These are phyloP conservation scores for Davidsoniella virescens DNA, from an alignment of 2,329 filamentous ascomycete genomes.

Conservation along the genomic window DNA sequence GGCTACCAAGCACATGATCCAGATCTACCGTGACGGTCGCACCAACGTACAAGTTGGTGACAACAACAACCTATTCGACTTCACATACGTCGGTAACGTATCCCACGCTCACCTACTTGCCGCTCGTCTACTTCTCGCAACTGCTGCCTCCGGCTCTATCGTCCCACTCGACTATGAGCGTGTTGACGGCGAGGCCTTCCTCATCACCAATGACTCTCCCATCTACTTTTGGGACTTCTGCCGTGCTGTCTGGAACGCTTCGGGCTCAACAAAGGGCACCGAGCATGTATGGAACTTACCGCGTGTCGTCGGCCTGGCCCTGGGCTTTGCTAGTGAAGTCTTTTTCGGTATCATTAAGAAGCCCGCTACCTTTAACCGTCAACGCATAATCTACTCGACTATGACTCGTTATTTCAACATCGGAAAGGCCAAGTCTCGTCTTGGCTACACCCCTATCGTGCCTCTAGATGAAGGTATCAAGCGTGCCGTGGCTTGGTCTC, in stretches of 20 bases:
- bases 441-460: conserved; percentile 55
- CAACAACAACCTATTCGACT: conserved; percentile 47
- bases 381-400: conserved; percentile 48
- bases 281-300: conserved; percentile 39
- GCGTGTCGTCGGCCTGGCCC: conserved; percentile 31
- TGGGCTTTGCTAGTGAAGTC: conserved; percentile 39
- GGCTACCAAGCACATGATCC: conserved; percentile 55
- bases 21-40: conserved; percentile 50
- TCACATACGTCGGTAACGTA: conserved; percentile 47
- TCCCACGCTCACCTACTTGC: conserved; percentile 72
- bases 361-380: conserved; percentile 40
- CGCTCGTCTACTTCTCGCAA: conserved; percentile 52
- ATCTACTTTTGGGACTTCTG: conserved; percentile 87
- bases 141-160: conserved; percentile 27
- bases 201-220: conserved; percentile 79
- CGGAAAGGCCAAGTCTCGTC: conserved; percentile 51
- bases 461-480: conserved; percentile 47
- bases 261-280: conserved; percentile 35
- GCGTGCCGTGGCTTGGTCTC: conserved; percentile 36
- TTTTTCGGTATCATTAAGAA: conserved; percentile 32
- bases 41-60: conserved; percentile 67
- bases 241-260: conserved; percentile 55
- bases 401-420: conserved; percentile 70
- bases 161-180: conserved; percentile 56
- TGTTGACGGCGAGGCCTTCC: conserved; percentile 73